Conservation (phyloP, 257 asterid genomes). For the Misopates orontium region DNA sequence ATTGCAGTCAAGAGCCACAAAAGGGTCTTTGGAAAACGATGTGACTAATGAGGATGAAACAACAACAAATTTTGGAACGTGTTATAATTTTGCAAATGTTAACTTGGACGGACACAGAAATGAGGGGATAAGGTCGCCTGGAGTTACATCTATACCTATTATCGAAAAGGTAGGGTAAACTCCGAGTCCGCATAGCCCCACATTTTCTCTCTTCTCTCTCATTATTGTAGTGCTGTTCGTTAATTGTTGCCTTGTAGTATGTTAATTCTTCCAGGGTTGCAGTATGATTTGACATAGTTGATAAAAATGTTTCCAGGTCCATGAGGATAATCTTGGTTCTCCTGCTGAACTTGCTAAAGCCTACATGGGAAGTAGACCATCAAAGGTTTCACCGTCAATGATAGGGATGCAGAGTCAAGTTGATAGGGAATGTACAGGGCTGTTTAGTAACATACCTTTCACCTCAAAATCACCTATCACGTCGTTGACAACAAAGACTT, state of each 20-base stretch:
- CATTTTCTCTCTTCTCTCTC: background rate
- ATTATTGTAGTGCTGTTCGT: constrained; percentile 14
- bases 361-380: constrained; percentile 82
- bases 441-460: constrained; percentile 37
- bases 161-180: constrained; percentile 42
- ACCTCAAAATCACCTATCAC: constrained; percentile 47
- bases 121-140: constrained; percentile 37
- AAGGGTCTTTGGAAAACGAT: constrained; percentile 34
- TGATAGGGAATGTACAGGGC: constrained; percentile 44
- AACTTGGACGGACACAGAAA: constrained; percentile 37
- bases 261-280: constrained; percentile 1
- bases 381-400: constrained; percentile 64
- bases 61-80: constrained; percentile 41
- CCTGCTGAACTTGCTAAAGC: constrained; percentile 96
- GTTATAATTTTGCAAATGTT: constrained; percentile 33
- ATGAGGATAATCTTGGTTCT: constrained; percentile 63
- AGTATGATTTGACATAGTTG: constrained; percentile 30
- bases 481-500: constrained; percentile 36
- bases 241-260: constrained; percentile 4
- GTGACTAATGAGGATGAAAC: constrained; percentile 31
- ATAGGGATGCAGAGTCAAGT: constrained; percentile 52
- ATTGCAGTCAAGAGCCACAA: constrained; percentile 67
- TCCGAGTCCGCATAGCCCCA: background rate
- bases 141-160: constrained; percentile 40
- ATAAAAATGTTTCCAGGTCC: constrained; percentile 48